Base-by-base conservation (phyloP, 1,284 basidiomycete genomes). In the Puccinia triticina region DNA sequence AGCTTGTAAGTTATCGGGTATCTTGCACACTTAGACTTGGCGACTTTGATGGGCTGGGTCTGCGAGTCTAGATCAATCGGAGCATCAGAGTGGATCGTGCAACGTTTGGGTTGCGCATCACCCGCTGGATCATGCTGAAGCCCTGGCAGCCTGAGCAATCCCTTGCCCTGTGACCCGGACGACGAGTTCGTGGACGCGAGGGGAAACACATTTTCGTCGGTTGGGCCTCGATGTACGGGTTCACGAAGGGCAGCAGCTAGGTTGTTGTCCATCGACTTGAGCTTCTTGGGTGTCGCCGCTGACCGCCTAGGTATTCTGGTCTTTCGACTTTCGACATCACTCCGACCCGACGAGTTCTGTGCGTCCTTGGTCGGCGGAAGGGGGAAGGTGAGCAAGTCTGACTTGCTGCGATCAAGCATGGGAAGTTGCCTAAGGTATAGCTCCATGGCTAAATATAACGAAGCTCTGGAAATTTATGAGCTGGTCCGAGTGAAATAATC, bases 1-100 rank as follows among this genome's bases (percentile, higher is more conserved):
- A 69, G 40, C 26, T 69, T 69, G 43, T 69, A 69, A 46, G 66
- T 26, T 48, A 69, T 69, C 66, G 66, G 66, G n/a, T 69, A 69
- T 69, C 66, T 43, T 8, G 66, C 66, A 48, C 66, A 43, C n/a
- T 69, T 69, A 11, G 66, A 12, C 29, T 69, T 46, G 66, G 21
- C 23, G 2, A 2, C n/a, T 29, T 69, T 69, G 43, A 29, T 3
- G n/a, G 55, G n/a, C 1, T 21, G 61, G 34, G 59, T 8, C 8
- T 21, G 61, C 18, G 29, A 21, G 12, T 37, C 34, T 8, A 18
- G 21, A 40, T n/a, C 64, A 32, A n/a, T 1, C 1, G 64, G 14
- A 43, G 7, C 8, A 21, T 34, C 66, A 8, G n/a, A 18, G 5
- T 3, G 32, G 5, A 43, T 32, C 2, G 8, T 43, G 3, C 18